phyloP scores from a whole-genome alignment of 2,329 filamentous ascomycete genomes.

The Knoxdaviesia capensis region DNA sequence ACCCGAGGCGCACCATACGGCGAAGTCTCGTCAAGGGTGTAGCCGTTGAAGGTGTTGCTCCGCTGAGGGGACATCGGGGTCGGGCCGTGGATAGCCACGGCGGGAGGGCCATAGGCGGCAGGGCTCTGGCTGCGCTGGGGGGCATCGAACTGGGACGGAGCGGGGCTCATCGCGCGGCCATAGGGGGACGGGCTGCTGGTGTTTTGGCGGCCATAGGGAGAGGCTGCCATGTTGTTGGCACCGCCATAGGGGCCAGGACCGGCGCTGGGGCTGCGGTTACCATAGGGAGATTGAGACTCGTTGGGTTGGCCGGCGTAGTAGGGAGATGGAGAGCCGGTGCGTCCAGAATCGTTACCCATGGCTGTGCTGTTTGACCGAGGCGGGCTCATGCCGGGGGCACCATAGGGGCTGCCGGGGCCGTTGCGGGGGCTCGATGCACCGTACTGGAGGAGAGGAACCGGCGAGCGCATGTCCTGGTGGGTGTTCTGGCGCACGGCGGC shows the following conservation, averaged over 20 bases:
- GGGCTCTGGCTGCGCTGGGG: constrained; percentile 5
- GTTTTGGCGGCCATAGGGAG: too few species aligned
- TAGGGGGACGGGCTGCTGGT: too few species aligned
- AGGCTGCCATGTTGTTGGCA: background rate
- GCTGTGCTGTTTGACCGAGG: too few species aligned
- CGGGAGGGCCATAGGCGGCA: background rate
- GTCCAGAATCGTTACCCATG: too few species aligned
- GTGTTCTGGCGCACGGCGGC: constrained; percentile 4
- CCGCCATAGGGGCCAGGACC: background rate
- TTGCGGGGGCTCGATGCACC: too few species aligned
- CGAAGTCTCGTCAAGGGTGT: background rate
- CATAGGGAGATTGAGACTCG: background rate
- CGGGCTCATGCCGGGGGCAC: too few species aligned
- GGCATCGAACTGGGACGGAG: background rate
- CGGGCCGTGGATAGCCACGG: too few species aligned
- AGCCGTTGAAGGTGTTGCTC: constrained; percentile 4
- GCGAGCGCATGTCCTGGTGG: constrained; percentile 5
- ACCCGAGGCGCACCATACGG: background rate
- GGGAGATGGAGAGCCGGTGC: too few species aligned
- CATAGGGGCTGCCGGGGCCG: too few species aligned
- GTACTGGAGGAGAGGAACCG: constrained; percentile 3
- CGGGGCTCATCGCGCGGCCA: too few species aligned
- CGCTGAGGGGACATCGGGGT: too few species aligned
- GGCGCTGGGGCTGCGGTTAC: background rate
- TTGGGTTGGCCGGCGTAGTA: too few species aligned